Evolutionary conservation across 2,329 filamentous ascomycete genomes (phyloP), one percentile per base, ranked within the genome.

Genomic region (Incumbomyces lentus): DNA sequence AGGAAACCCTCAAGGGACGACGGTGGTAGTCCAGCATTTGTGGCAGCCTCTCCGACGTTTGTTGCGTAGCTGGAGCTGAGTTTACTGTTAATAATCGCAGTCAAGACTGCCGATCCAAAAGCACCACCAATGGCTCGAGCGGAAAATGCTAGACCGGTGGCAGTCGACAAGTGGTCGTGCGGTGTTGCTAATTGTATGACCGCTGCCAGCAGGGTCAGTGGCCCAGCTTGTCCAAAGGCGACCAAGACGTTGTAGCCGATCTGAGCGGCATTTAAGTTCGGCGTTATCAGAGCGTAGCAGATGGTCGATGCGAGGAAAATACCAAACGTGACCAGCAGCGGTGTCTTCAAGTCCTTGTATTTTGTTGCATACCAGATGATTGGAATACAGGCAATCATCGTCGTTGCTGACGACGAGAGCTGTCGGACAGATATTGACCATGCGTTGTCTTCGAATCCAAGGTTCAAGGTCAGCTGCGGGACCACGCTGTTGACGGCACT

Each of bases 121-220:
- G 72, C 72, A 14, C 72, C 72, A 17, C 73, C 73, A 13, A 76
- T 69, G 26, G 73, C 73, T 22, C 73, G 64, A 2, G 71, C 71
- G 0, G 71, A 74, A 55, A 75, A 75, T 2, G 70, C 71, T 0
- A 76, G 65, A 0, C 73, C 73, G 0, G 73, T 75, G 1, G 73
- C 72, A 0, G 72, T 75, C 0, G 71, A 73, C 12, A 75, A 65
- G 54, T 67, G 74, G 3, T 68, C 68, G 49, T 75, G 73, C 2
- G 73, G 72, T 0, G 72, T 68, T 1, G 72, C 74, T 56, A 75
- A 75, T 52, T 76, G 72, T 14, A 75, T 64, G 43, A 68, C 64
- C 4, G 72, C 72, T 1, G 71, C 67, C 4, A 76, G 64, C 2
- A 75, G 64, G 0, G 70, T 73, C 3, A 75, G 61, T 0, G 72